Evolutionary conservation across 2,329 filamentous ascomycete genomes (phyloP), one percentile per base, ranked within the genome.

Genomic region (Biscogniauxia sp.): DNA sequence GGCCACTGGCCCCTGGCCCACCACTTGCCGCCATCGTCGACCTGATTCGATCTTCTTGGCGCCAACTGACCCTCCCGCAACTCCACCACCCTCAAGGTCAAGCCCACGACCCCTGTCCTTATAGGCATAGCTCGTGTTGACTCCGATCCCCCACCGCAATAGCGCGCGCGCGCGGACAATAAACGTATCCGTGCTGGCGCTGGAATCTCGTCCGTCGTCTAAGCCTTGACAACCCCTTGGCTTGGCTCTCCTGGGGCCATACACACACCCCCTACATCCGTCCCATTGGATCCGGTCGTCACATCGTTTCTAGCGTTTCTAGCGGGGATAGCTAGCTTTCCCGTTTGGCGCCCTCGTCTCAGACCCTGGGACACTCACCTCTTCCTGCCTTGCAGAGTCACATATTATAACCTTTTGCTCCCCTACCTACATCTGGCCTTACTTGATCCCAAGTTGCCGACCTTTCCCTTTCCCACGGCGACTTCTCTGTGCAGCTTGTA

Each of bases 401-500:
- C 67, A 69, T 72, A 73, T 70, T 75, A 75, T 74, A 75, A 72
- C 69, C 63, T 70, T 64, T 66, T 63, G 60, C 66, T 64, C 9
- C 70, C 70, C 68, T n/a, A n/a, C n/a, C 68, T 65, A 62, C 64
- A 52, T 55, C 59, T 58, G 52, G 28, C 56, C n/a, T 56, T 61
- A 58, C 61, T 70, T 65, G 66, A 63, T 64, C 70, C 66, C 71
- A 74, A 73, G 75, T 32, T 78, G 72, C 74, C 70, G 71, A 68
- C 69, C 70, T 56, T 67, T 57, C 66, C 64, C 61, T 64, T 61
- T 61, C 63, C 59, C 66, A 70, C 71, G 74, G 74, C 71, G 68
- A 75, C 74, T 72, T 73, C 73, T 74, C 73, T 74, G 73, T 70
- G 72, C 73, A 74, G 69, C 71, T 74, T 68, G 69, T 70, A 68